Base-by-base conservation (phyloP, 345 rosid species). In the Rubroshorea leprosula region DNA sequence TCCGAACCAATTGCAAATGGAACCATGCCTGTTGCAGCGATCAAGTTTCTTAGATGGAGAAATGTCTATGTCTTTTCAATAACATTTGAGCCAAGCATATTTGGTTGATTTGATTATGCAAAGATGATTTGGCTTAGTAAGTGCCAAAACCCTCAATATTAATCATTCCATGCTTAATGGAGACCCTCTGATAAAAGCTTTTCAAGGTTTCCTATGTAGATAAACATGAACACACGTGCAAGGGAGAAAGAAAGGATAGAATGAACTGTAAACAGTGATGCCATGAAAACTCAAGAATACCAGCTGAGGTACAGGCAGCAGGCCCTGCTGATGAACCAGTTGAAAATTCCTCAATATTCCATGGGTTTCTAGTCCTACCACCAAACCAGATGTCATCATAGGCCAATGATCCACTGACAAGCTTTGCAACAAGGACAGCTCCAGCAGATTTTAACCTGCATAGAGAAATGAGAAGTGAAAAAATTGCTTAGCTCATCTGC, bases 1-100 rank as follows among this genome's bases (percentile, higher is more conserved):
- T 90, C 96, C 1, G 96, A 90, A 65, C 96, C 97, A 77, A 90
- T 83, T 46, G 97, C 90, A 81, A 90, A 87, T 9, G 94, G 97
- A 55, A 87, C 83, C 87, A 90, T 78, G 46, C 95, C 23, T 44
- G 50, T 9, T 23, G 43, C 7, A 38, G 43, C 23, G 16, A 57
- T 1, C 11, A 39, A 16, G 4, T 44, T 24, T 43, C 21, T n/a
- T 41, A 55, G 18, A 55, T 18, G 14, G 11, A 8, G 23, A 24
- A 16, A 5, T 23, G 31, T 54, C 13, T 54, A n/a, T n/a, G n/a
- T n/a, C n/a, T n/a, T n/a, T n/a, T n/a, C n/a, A n/a, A n/a, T n/a
- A n/a, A n/a, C n/a, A 5, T 39, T 6, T 18, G 10, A 14, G 17
- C 25, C n/a, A n/a, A n/a, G n/a, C n/a, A n/a, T n/a, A n/a, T n/a